Conservation (phyloP, 1,284 basidiomycete species). For the Dichomitus squalens region DNA sequence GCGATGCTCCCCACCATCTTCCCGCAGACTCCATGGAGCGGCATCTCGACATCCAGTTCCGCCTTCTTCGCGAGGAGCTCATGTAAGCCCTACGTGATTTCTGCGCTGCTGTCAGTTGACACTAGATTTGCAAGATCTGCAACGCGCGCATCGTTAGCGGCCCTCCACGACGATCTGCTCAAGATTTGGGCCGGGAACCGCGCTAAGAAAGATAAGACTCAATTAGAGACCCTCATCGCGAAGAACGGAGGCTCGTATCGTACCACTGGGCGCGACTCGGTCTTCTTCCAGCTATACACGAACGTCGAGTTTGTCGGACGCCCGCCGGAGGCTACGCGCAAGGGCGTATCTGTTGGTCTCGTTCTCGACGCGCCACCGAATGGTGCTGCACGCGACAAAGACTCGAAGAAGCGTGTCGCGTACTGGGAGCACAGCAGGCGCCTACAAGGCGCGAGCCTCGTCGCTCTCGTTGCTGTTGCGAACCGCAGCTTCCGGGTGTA, state of each 20-base stretch:
- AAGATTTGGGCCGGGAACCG: constrained; percentile 13
- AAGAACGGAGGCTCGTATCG: constrained; percentile 36
- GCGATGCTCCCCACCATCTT: constrained; percentile 40
- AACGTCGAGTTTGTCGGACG: constrained; percentile 29
- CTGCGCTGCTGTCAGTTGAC: not conserved
- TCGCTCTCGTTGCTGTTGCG: constrained; percentile 26
- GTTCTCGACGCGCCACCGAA: constrained; percentile 28
- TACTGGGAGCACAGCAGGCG: constrained; percentile 35
- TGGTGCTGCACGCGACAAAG: constrained; percentile 28
- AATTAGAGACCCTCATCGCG: constrained; percentile 27
- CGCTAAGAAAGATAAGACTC: constrained; percentile 20
- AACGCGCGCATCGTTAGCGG: constrained; percentile 47
- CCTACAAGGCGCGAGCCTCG: constrained; percentile 31
- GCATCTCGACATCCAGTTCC: constrained; percentile 45
- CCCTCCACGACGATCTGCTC: constrained; percentile 36
- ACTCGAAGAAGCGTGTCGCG: constrained; percentile 25
- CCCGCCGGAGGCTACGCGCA: constrained; percentile 25
- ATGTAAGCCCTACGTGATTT: constrained; percentile 26
- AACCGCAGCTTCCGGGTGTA: constrained; percentile 8
- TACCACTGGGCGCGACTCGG: constrained; percentile 27
- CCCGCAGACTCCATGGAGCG: constrained; percentile 35
- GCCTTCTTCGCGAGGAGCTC: constrained; percentile 44
- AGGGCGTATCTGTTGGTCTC: constrained; percentile 30
- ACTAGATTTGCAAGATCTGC: constrained; percentile 42
- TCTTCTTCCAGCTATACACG: constrained; percentile 36